Evolutionary conservation across 192 early-diverging fungal genomes (phyloP), one percentile per base, ranked within the genome.

Genomic region (Haplosporangium gracile): DNA sequence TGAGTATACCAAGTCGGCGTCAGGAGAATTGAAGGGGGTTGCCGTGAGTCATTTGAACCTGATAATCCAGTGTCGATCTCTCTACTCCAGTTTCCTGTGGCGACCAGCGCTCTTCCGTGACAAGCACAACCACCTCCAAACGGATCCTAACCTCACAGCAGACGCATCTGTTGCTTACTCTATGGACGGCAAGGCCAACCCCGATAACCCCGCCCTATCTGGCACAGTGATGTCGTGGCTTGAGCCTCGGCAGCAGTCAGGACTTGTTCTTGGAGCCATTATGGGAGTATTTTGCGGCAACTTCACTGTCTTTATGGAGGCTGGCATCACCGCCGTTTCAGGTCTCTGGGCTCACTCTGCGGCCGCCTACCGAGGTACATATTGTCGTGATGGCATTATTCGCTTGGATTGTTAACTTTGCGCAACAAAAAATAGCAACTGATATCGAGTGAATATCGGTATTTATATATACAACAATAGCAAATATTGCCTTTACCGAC

Each of bases 21-120:
- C 92, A 42, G 95, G 95, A 60, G 93, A 95, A 83, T 88, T 97
- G 10, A 96, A 97, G 83, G 96, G 96, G 29, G 92, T 95, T 65
- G 90, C 93, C 38, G 80, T 96, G 11, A 92, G 94, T 10, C 95
- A 97, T 68, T 89, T 91, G 24, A 90, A 91, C 26, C 91, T 97
- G 42, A 92, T 97, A 85, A 72, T 88, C 18, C 95, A 95, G 75
- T 94, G 95, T 70, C 80, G 76, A 42, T 68, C 72, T 8, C 57
- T 85, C 26, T 78, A 75, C 24, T 65, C 51, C 9, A 76, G 72
- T 29, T 79, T 85, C 40, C 36, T 42, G 18, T 85, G 82, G 82
- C 68, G 82, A 18, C 82, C 77, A 32, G 74, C 82, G 5, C 68
- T 85, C 39, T 85, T 65, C 39, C 77, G 74, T 8, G 82, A 85